Evolutionary conservation across 495 filamentous ascomycete species (phyloP), one percentile per base, ranked within the genome.

Genomic region (Neurospora sp.): DNA sequence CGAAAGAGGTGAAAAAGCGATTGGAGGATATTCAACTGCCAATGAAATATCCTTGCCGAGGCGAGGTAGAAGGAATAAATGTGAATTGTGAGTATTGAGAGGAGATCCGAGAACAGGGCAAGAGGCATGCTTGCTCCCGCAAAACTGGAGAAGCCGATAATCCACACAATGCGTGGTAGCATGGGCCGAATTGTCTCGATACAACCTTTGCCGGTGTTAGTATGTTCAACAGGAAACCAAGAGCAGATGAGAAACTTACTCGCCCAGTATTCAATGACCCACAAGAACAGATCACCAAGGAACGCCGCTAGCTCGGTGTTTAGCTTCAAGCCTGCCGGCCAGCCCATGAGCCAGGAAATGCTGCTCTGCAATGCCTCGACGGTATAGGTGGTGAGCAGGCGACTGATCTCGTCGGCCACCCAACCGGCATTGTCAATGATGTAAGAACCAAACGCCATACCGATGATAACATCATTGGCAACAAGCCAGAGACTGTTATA

Each of bases 401-500:
- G 86, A 78, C 92, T 92, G 74, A 98, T 93, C 77, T 92, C 90
- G 71, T 89, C 87, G 34, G 93, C 94, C 17, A 98, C 93, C 88
- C 90, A 93, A 69, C 88, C 87, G 1, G 93, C 89, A 78, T 98
- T 98, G 78, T 98, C 96, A 71, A 98, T 96, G 76, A 99, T 97
- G 80, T 97, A 98, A 0, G 94, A 96, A 0, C 96, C 96, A 19
- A 98, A 82, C 7, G 96, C 96, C 77, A 98, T 97, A 17, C 96
- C 96, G 43, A 99, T 99, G 73, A 99, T 99, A 39, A 98, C 91
- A 83, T 99, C 96, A 81, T 99, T 99, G 28, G 94, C 94, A 21
- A 99, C 96, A 31, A 99, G 92, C 96, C 96, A 99, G 24, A 99
- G 85, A 77, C 94, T 97, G 83, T 98, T 98, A 81, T 97, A 99